Evolutionary conservation across 2,329 filamentous ascomycete species (phyloP).

Genomic region (Fusarium veterinarium): DNA sequence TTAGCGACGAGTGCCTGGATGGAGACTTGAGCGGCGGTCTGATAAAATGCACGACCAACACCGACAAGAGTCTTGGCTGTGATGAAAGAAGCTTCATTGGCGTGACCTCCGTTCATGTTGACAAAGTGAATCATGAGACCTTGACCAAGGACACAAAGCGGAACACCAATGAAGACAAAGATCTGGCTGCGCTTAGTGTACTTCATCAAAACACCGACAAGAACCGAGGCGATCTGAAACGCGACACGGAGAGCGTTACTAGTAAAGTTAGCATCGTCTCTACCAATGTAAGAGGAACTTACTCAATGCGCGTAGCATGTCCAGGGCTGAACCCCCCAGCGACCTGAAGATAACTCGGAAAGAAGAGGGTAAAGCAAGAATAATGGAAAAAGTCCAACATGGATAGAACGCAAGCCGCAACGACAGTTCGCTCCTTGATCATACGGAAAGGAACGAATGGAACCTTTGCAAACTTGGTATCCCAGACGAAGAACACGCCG

Average conservation of each 20-base stretch:
- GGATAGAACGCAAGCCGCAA: constrained; percentile 52
- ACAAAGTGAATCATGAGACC: constrained; percentile 48
- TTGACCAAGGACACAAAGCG: constrained; percentile 51
- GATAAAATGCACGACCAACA: constrained; percentile 50
- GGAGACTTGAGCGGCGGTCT: constrained; percentile 39
- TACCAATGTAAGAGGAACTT: rapidly evolving
- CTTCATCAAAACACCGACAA: constrained; percentile 51
- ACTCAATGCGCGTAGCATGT: constrained; percentile 53
- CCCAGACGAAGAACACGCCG: constrained; percentile 50
- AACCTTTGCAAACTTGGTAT: constrained; percentile 50
- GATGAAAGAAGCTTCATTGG: constrained; percentile 51
- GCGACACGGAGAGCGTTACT: constrained; percentile 49
- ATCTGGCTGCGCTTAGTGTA: constrained; percentile 51
- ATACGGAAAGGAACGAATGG: constrained; percentile 55
- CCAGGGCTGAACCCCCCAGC: constrained; percentile 51
- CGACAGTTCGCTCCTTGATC: constrained; percentile 53
- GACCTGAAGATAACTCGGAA: constrained; percentile 55
- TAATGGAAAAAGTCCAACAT: constrained; percentile 54
- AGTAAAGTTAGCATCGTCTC: rapidly evolving
- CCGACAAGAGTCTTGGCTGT: constrained; percentile 50
- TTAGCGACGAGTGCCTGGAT: constrained; percentile 50
- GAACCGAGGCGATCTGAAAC: constrained; percentile 52
- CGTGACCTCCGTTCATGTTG: constrained; percentile 41
- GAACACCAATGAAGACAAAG: constrained; percentile 45
- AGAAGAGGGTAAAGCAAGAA: constrained; percentile 54